Evolutionary conservation across 805 yeast genomes (phyloP).

Genomic region (Clavispora santaluciae): DNA sequence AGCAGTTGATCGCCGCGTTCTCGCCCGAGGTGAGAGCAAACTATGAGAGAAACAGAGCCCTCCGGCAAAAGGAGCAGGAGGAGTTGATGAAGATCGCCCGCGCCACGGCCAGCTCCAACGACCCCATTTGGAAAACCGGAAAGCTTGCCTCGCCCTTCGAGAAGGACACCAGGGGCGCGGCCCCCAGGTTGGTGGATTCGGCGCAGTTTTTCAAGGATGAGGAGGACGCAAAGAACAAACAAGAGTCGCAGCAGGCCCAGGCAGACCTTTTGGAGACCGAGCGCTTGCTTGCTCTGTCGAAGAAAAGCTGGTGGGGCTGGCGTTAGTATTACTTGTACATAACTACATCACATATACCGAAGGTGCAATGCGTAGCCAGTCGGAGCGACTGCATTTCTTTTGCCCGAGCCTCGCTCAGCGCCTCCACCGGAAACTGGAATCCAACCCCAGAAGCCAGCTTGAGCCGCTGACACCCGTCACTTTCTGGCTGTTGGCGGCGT

Average conservation of each 20-base stretch:
- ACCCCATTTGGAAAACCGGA: constrained; percentile 83
- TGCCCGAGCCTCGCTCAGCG: too few species aligned
- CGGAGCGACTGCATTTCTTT: too few species aligned
- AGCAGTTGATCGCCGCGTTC: constrained; percentile 62
- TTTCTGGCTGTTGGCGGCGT: constrained; percentile 58
- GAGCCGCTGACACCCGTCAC: constrained; percentile 16
- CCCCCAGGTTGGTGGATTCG: constrained; percentile 36
- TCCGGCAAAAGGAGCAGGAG: constrained; percentile 65
- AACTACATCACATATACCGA: neutral
- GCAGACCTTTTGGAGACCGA: constrained; percentile 15
- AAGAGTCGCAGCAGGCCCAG: constrained; percentile 22
- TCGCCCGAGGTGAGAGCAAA: constrained; percentile 82
- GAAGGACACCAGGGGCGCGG: constrained; percentile 32
- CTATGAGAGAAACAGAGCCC: constrained; percentile 58
- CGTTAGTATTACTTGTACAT: constrained; percentile 1
- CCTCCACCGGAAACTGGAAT: constrained; percentile 14
- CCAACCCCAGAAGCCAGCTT: constrained; percentile 26
- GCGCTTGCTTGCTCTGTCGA: constrained; percentile 17
- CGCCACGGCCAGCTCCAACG: constrained; percentile 59
- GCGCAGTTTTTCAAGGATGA: constrained; percentile 44
- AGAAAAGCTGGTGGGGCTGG: constrained; percentile 20
- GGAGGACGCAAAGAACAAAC: constrained; percentile 37
- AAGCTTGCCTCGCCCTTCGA: constrained; percentile 67
- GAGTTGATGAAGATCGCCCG: constrained; percentile 64
- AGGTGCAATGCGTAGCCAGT: neutral